phyloP scores from a whole-genome alignment of 129 eudicot species.

The Silybum marianum region DNA sequence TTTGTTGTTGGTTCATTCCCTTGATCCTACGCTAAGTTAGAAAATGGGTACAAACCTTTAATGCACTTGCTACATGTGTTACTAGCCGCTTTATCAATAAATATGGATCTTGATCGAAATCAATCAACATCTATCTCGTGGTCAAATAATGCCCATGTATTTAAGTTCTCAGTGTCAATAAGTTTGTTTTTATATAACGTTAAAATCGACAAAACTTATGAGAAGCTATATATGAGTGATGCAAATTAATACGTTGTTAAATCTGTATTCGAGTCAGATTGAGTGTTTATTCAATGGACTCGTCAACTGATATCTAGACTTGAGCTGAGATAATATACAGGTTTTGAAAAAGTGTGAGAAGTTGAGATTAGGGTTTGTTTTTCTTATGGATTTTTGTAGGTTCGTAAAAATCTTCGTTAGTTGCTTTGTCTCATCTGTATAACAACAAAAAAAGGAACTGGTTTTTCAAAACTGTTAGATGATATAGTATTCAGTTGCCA shows the following conservation, averaged over 20 bases:
- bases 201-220: not conserved
- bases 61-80: conserved; percentile 31
- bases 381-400: no score
- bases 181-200: not conserved
- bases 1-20: conserved; percentile 21
- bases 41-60: conserved; percentile 19
- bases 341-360: not conserved
- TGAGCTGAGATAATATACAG: no score
- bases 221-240: not conserved
- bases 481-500: not conserved
- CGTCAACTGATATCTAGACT: no score
- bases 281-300: not conserved
- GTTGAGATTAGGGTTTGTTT: not conserved
- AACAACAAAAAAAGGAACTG: not conserved
- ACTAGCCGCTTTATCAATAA: conserved; percentile 15
- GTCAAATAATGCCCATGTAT: not conserved
- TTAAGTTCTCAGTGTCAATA: not conserved
- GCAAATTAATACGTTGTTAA: not conserved
- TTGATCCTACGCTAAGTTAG: conserved; percentile 25
- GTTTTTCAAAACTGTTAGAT: not conserved
- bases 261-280: not conserved
- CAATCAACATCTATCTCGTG: not conserved
- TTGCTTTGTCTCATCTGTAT: not conserved
- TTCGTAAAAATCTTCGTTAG: no score
- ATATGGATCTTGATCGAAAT: not conserved